Evolutionary conservation across 1,139 yeast species (phyloP).

Genomic region (Magnusiomyces fungicola): DNA sequence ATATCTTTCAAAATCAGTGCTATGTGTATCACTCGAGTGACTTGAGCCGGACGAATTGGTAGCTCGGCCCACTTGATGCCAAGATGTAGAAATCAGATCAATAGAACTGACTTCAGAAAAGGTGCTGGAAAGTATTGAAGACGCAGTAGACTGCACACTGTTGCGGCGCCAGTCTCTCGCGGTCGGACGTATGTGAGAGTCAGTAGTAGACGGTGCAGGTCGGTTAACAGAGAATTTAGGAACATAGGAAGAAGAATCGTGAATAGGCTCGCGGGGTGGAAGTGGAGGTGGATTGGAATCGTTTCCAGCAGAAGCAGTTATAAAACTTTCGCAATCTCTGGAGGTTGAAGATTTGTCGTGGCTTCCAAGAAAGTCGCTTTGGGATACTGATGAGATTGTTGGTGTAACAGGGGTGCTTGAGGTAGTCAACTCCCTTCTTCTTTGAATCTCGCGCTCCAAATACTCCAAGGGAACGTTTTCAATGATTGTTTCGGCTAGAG

Average conservation of each 20-base stretch:
- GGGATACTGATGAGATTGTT: too few species aligned
- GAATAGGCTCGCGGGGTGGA: slow-evolving; percentile 3
- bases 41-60: background rate
- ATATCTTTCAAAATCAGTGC: background rate
- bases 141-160: background rate
- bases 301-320: background rate
- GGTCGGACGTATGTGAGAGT: too few species aligned
- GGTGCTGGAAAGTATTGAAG: background rate
- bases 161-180: background rate
- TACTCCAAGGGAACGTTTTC: background rate
- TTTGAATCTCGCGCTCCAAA: background rate
- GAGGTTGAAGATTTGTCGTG: too few species aligned
- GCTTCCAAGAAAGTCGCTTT: too few species aligned
- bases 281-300: slow-evolving; percentile 2
- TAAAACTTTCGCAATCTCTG: background rate
- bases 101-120: background rate
- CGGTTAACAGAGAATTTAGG: too few species aligned
- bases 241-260: background rate
- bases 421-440: background rate
- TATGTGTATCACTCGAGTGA: background rate
- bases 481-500: background rate
- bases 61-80: background rate
- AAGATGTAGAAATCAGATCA: background rate
- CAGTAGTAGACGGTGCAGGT: too few species aligned
- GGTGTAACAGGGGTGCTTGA: background rate